These are phyloP conservation scores for Misopates orontium DNA, from an alignment of 257 asterid genomes.

Conservation along the genomic window DNA sequence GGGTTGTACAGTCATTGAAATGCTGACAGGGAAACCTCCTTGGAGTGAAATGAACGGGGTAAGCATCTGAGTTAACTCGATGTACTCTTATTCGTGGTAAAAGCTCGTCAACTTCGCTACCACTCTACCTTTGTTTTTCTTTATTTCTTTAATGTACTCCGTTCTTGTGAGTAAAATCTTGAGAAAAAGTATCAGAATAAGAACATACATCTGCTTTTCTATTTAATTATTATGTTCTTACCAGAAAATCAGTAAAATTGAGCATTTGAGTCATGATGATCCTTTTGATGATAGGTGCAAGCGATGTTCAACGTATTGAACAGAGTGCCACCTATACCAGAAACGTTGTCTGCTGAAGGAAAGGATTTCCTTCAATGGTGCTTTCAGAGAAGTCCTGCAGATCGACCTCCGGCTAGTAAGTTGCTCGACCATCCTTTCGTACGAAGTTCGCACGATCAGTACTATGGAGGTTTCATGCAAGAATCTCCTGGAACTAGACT, in stretches of 20 bases:
- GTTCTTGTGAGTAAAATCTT: neutral
- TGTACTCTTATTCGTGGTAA: neutral
- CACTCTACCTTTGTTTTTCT: neutral
- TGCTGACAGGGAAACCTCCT: slow-evolving; percentile 90
- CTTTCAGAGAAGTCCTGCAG: slow-evolving; percentile 68
- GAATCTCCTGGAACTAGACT: slow-evolving; percentile 45
- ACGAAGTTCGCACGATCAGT: slow-evolving; percentile 44
- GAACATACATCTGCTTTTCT: neutral
- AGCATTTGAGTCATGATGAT: slow-evolving; percentile 7
- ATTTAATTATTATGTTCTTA: neutral
- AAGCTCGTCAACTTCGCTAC: neutral
- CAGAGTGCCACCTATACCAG: slow-evolving; percentile 73
- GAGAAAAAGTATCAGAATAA: neutral
- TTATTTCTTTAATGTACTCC: neutral
- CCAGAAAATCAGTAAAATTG: neutral
- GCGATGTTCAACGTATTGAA: slow-evolving; percentile 86
- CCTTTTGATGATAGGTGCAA: slow-evolving; percentile 52
- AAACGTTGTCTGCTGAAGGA: slow-evolving; percentile 63
- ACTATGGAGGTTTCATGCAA: slow-evolving; percentile 34
- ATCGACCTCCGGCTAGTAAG: slow-evolving; percentile 67
- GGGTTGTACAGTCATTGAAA: slow-evolving; percentile 91
- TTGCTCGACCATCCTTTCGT: slow-evolving; percentile 75
- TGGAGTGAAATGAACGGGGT: slow-evolving; percentile 76
- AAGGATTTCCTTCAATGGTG: slow-evolving; percentile 73
- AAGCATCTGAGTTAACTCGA: slow-evolving; percentile 11